Evolutionary conservation across 257 asterid species (phyloP), one percentile per base, ranked within the genome.

Genomic region (Solanum etuberosum): DNA sequence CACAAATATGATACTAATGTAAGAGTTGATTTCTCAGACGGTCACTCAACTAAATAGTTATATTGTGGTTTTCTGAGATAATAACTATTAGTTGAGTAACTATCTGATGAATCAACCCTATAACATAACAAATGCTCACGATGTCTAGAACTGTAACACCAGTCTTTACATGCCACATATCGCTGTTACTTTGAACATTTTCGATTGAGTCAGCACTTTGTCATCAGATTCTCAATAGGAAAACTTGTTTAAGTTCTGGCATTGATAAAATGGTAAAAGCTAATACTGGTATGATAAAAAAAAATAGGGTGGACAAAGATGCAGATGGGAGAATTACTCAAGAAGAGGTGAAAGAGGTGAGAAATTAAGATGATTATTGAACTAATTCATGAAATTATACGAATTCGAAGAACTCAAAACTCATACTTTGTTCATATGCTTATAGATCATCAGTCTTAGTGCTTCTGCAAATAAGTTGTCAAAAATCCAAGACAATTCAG

Each of bases 321-420:
- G 88, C 91, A 54, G 91, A 89, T 85, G 91, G 91, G 27, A 76
- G 90, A 71, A 89, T 89, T 38, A 85, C 90, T 8, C 77, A 87
- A 72, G 91, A 81, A 80, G 91, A 89, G 80, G 91, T 84, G 42
- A 84, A 65, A 84, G 87, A 71, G 71, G 87, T 71, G 21, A 85
- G 70, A 20, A 0, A 10, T 18, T 1, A 43, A 80, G 25, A 59
- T 80, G 65, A 29, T 80, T 15, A 46, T 80, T 80, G 85, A 8
- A 80, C 3, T 46, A 46, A 80, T 18, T 18, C 43, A 48, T 48
- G 42, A 15, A 80, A 29, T 27, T 83, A 16, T 83, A 61, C 15
- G 27, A 35, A 65, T 21, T 31, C 5, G 25, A 63, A 23, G 27
- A 61, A 37, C 3, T 57, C 15, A 16, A n/a, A 65, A 37, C 27